A percentile compares a stretch with the other conserved stretches of the same genome.
phyloP scores from a whole-genome alignment of 108 stramenopile species.

The Conticribra weissflogii region DNA sequence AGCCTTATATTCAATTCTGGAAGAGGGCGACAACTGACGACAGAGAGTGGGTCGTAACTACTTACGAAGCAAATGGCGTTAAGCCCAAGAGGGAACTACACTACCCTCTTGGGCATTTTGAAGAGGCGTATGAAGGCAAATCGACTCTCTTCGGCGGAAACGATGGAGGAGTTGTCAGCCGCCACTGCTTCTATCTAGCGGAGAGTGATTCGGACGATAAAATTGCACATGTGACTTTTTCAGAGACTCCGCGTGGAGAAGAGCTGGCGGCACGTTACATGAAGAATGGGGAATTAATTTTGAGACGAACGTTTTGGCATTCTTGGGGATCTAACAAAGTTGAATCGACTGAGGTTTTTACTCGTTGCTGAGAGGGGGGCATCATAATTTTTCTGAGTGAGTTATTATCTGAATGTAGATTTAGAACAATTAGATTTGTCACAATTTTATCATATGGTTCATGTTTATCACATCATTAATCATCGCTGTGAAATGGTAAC shows the following conservation, averaged over 20 bases:
- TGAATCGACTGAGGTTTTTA: constrained; percentile 54
- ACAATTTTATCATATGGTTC: too few relatives aligned
- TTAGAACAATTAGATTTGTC: too few relatives aligned
- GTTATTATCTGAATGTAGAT: too few relatives aligned
- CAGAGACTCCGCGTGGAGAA: constrained; percentile 34
- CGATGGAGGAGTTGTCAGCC: constrained; percentile 28
- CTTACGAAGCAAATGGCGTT: constrained; percentile 31
- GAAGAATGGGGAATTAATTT: constrained; percentile 42
- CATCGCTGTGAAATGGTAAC: too few relatives aligned
- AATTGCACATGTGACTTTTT: constrained; percentile 43
- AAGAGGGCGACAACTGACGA: constrained; percentile 4
- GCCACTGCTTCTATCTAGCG: constrained; percentile 45
- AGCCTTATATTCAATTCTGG: constrained; percentile 57
- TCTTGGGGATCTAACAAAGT: constrained; percentile 20
- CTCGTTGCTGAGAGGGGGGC: constrained; percentile 21
- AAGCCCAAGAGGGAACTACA: constrained; percentile 35
- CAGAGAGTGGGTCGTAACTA: constrained; percentile 42
- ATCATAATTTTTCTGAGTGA: too few relatives aligned
- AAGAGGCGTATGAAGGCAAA: constrained; percentile 45
- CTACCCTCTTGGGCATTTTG: constrained; percentile 50
- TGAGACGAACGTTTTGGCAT: constrained; percentile 49
- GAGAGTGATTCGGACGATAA: constrained; percentile 39
- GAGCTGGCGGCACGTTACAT: constrained; percentile 53
- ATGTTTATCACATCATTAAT: too few relatives aligned
- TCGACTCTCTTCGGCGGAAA: constrained; percentile 48